Percentiles rank a stretch among this genome's conserved stretches.
These are phyloP conservation scores for Russula sp. DNA, from an alignment of 768 basidiomycete species.

Conservation along the genomic window DNA sequence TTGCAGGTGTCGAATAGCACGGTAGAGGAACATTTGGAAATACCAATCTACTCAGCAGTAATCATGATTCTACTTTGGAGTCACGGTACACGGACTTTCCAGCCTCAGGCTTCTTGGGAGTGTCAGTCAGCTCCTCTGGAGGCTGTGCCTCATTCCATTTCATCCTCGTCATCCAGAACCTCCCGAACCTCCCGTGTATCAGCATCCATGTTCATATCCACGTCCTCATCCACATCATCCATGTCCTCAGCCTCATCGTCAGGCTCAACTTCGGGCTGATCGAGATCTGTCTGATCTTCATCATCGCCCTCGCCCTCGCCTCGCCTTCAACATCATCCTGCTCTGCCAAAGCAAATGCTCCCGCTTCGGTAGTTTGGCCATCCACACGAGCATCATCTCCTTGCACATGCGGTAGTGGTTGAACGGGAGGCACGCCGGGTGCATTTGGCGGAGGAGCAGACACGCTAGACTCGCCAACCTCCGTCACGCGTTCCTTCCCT, in stretches of 20 bases:
- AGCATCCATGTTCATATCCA: slow-evolving; percentile 15
- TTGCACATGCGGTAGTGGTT: slow-evolving; percentile 32
- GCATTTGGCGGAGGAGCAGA: slow-evolving; percentile 29
- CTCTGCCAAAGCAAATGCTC: slow-evolving; percentile 32
- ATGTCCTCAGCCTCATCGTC: slow-evolving; percentile 11
- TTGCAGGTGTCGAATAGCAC: too few species aligned
- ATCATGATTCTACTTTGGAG: too few species aligned
- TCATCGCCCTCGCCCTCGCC: slow-evolving; percentile 34
- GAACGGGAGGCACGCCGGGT: slow-evolving; percentile 27
- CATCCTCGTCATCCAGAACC: slow-evolving; percentile 12
- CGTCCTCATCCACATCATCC: slow-evolving; percentile 17
- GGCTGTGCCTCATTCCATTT: background rate
- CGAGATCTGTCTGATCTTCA: slow-evolving; percentile 17
- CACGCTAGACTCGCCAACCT: slow-evolving; percentile 7
- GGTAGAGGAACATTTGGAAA: too few species aligned
- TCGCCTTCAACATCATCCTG: slow-evolving; percentile 37
- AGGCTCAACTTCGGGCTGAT: slow-evolving; percentile 6
- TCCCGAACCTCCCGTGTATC: slow-evolving; percentile 9
- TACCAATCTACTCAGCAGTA: too few species aligned
- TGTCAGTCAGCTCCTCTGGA: too few species aligned
- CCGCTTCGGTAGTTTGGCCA: slow-evolving; percentile 27
- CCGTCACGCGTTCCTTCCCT: slow-evolving; percentile 23
- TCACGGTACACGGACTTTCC: too few species aligned
- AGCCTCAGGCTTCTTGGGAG: too few species aligned
- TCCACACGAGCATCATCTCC: background rate